Percentiles rank a stretch among this genome's conserved stretches.
Evolutionary conservation across 23 red algal genomes (phyloP).

Genomic region (Agarophyton chilense): DNA sequence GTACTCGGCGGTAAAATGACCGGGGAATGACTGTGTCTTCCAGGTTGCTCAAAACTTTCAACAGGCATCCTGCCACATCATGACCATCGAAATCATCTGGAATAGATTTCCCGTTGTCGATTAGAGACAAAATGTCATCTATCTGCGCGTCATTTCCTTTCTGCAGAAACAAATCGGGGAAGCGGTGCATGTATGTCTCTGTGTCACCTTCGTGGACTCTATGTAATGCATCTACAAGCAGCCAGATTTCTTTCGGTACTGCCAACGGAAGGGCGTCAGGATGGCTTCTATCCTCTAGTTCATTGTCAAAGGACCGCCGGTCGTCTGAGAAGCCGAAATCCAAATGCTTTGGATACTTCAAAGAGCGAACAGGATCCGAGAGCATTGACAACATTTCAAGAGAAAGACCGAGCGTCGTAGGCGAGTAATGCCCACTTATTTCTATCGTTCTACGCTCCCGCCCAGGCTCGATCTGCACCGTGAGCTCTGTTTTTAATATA

Average conservation of each 20-base stretch:
- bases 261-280: slow-evolving; percentile 29
- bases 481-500: neutral
- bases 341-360: neutral
- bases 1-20: slow-evolving; percentile 7
- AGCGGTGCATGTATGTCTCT: neutral
- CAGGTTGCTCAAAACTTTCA: slow-evolving; percentile 52
- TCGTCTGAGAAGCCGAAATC: neutral
- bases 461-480: slow-evolving; percentile 28
- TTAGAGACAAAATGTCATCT: neutral
- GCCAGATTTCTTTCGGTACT: slow-evolving; percentile 69
- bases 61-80: slow-evolving; percentile 52
- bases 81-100: slow-evolving; percentile 35
- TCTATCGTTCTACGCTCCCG: slow-evolving; percentile 22
- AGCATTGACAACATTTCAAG: slow-evolving; percentile 64
- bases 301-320: neutral
- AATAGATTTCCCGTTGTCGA: slow-evolving; percentile 39
- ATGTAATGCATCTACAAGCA: slow-evolving; percentile 30
- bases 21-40: slow-evolving; percentile 47
- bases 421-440: slow-evolving; percentile 37
- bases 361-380: slow-evolving; percentile 23
- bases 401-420: slow-evolving; percentile 48
- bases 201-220: slow-evolving; percentile 24
- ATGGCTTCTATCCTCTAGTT: slow-evolving; percentile 2
- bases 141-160: slow-evolving; percentile 4
- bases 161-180: slow-evolving; percentile 44